Percentiles rank a stretch among this genome's conserved stretches.
These are phyloP conservation scores for Calonectria leucothoes DNA, from an alignment of 2,329 filamentous ascomycete genomes.

Conservation along the genomic window DNA sequence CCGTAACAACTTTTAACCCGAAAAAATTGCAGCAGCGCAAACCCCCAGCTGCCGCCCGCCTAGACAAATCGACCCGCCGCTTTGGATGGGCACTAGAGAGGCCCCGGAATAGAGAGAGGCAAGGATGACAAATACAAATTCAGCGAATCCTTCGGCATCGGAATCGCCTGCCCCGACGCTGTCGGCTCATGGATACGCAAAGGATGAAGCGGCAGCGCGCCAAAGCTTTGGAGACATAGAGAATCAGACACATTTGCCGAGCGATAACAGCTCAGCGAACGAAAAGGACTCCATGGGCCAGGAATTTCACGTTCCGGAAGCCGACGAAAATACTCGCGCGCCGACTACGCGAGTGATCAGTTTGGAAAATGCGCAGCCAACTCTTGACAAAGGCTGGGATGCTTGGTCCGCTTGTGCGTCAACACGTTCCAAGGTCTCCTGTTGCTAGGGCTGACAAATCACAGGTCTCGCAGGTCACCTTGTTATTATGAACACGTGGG, in stretches of 20 bases:
- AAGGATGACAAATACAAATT: not conserved
- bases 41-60: not conserved
- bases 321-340: not conserved
- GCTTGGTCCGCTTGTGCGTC: not conserved
- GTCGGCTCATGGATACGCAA: not conserved
- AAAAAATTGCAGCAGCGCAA: not conserved
- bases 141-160: not conserved
- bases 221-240: not conserved
- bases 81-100: not conserved
- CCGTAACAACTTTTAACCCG: not conserved
- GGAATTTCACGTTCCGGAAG: not conserved
- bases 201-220: not conserved
- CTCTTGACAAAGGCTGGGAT: not conserved
- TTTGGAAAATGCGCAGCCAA: not conserved
- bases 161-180: not conserved
- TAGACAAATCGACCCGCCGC: not conserved
- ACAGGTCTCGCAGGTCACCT: not conserved
- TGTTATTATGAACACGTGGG: slow-evolving; percentile 3
- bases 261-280: not conserved
- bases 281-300: not conserved
- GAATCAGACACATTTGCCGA: not conserved
- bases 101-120: not conserved
- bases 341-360: not conserved
- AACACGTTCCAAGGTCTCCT: not conserved
- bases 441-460: not conserved